Evolutionary conservation across 208 protist species (phyloP).

Genomic region (Entamoeba dispar): DNA sequence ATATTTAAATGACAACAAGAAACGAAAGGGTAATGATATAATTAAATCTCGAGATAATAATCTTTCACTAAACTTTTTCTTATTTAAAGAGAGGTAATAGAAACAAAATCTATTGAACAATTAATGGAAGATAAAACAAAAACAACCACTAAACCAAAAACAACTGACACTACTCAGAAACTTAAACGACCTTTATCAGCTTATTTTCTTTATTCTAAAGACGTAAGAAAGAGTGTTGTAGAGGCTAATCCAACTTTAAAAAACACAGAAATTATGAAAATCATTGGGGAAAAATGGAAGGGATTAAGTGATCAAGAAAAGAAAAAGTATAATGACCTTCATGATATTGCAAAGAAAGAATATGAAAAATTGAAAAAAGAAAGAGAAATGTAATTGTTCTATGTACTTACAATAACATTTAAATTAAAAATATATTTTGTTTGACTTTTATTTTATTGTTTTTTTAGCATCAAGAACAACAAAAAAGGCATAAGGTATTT

Average conservation of each 20-base stretch:
- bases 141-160: not conserved
- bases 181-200: not conserved
- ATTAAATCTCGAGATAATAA: too few species aligned
- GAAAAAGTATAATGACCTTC: not conserved
- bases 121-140: not conserved
- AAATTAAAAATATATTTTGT: too few species aligned
- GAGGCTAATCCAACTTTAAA: not conserved
- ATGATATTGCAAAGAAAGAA: not conserved
- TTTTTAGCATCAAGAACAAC: too few species aligned
- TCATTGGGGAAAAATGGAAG: not conserved
- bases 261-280: not conserved
- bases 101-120: too few species aligned
- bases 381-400: not conserved
- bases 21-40: too few species aligned
- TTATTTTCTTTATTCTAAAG: not conserved
- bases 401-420: too few species aligned
- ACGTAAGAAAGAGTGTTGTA: not conserved
- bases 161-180: not conserved
- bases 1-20: too few species aligned
- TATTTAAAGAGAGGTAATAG: too few species aligned
- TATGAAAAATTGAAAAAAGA: not conserved
- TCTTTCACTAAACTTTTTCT: too few species aligned
- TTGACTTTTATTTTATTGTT: too few species aligned
- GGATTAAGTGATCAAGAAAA: not conserved
- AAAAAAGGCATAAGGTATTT: too few species aligned